These are phyloP conservation scores for Ophiocordyceps australis DNA, from an alignment of 2,329 filamentous ascomycete species.

Conservation along the genomic window DNA sequence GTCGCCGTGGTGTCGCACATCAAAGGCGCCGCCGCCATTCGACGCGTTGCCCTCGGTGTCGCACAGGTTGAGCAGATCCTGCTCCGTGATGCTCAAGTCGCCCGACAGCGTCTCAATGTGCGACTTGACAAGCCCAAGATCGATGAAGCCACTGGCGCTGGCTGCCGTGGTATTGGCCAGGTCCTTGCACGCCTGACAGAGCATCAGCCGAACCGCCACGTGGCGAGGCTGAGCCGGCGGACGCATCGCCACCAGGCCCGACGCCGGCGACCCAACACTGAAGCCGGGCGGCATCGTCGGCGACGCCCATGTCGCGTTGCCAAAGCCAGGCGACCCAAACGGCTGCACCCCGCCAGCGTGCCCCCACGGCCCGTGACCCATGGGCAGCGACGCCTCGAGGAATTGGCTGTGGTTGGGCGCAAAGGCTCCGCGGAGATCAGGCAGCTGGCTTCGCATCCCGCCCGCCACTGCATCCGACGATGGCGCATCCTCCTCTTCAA, in stretches of 20 bases:
- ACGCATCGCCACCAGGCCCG: constrained; percentile 11
- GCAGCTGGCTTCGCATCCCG: constrained; percentile 28
- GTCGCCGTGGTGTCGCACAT: constrained; percentile 30
- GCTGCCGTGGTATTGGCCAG: constrained; percentile 19
- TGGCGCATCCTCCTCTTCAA: constrained; percentile 53
- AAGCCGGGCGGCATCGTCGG: constrained; percentile 15
- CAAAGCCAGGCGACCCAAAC: constrained; percentile 27
- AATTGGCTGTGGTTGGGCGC: constrained; percentile 20
- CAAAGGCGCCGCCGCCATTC: constrained; percentile 85
- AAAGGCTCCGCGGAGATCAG: constrained; percentile 26
- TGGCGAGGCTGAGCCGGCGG: constrained; percentile 38
- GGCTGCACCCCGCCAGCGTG: constrained; percentile 14
- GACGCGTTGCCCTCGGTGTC: constrained; percentile 75
- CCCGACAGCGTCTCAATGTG: constrained; percentile 37
- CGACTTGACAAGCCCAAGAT: constrained; percentile 48
- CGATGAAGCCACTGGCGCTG: constrained; percentile 46
- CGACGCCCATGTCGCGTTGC: constrained; percentile 19
- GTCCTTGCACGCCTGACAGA: constrained; percentile 63
- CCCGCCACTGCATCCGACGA: constrained; percentile 11
- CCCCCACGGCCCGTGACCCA: constrained; percentile 22
- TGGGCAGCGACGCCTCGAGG: constrained; percentile 19
- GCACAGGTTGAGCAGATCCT: constrained; percentile 66
- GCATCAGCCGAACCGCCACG: constrained; percentile 50
- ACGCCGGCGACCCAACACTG: constrained; percentile 11
- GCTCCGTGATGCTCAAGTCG: constrained; percentile 20